A percentile compares a stretch with the other conserved stretches of the same genome.
These are phyloP conservation scores for Teunomyces funiuensis DNA, from an alignment of 805 yeast genomes.

Conservation along the genomic window DNA sequence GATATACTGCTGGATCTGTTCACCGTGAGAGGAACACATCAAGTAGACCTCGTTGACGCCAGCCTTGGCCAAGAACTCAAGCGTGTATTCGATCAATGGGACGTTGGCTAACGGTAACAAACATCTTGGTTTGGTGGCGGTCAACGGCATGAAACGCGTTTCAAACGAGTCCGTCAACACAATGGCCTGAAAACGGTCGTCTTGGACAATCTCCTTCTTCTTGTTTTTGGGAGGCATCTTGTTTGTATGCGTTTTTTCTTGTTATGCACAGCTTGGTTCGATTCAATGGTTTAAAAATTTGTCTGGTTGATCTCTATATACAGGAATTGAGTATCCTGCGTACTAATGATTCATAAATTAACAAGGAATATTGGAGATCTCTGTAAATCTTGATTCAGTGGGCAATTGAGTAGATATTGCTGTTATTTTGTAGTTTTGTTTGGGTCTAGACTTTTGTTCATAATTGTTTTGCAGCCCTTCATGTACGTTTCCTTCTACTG, in stretches of 20 bases:
- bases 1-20: slow-evolving; percentile 79
- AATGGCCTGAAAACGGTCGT: slow-evolving; percentile 85
- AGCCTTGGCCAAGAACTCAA: slow-evolving; percentile 89
- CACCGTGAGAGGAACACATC: slow-evolving; percentile 89
- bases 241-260: background rate
- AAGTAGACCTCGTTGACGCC: slow-evolving; percentile 87
- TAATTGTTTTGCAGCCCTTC: no score
- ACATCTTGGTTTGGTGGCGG: slow-evolving; percentile 85
- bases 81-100: slow-evolving; percentile 90
- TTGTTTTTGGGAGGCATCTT: slow-evolving; percentile 48
- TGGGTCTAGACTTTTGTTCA: no score
- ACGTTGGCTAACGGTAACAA: slow-evolving; percentile 88
- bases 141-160: slow-evolving; percentile 89
- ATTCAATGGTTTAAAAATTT: no score
- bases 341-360: no score
- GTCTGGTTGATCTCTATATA: no score
- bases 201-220: slow-evolving; percentile 60
- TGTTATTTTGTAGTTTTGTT: no score
- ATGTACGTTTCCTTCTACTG: no score
- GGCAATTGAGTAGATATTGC: no score
- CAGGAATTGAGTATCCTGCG: no score
- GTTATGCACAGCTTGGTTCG: no score
- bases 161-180: slow-evolving; percentile 93
- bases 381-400: no score
- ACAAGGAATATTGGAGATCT: no score